These are phyloP conservation scores for Tieghemiomyces parasiticus DNA, from an alignment of 192 early-diverging fungal genomes.

Conservation along the genomic window DNA sequence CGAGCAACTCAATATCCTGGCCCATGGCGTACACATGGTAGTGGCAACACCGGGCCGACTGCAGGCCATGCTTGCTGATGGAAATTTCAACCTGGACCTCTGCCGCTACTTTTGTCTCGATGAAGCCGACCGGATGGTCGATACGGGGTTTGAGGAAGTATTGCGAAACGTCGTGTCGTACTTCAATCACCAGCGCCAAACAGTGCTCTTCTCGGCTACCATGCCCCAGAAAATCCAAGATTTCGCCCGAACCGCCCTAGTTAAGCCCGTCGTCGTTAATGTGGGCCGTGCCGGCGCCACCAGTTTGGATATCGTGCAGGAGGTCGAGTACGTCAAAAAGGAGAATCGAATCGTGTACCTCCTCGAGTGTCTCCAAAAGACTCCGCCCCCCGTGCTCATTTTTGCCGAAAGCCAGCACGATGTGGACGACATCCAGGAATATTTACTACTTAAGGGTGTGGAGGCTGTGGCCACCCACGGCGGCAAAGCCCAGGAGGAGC, in stretches of 20 bases:
- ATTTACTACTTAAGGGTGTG: constrained; percentile 85
- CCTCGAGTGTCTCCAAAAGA: constrained; percentile 93
- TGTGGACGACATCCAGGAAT: constrained; percentile 98
- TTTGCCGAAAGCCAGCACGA: constrained; percentile 99
- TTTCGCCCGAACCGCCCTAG: constrained; percentile 80
- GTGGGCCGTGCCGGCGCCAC: constrained; percentile 95
- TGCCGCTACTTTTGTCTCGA: constrained; percentile 91
- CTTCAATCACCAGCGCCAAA: constrained; percentile 90
- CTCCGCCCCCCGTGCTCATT: constrained; percentile 85
- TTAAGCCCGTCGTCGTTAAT: constrained; percentile 86
- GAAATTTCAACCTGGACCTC: constrained; percentile 73
- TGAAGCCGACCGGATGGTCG: constrained; percentile 98
- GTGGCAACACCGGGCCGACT: constrained; percentile 92
- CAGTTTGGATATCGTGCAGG: constrained; percentile 92
- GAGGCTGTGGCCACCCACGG: constrained; percentile 93
- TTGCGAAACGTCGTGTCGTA: constrained; percentile 90
- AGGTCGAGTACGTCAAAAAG: constrained; percentile 93
- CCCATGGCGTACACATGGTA: constrained; percentile 78
- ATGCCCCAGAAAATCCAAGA: constrained; percentile 99
- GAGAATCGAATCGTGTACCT: constrained; percentile 91
- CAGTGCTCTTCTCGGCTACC: constrained; percentile 87
- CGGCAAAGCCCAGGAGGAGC: constrained; percentile 91
- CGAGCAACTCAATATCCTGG: constrained; percentile 61
- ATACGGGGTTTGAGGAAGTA: constrained; percentile 97
- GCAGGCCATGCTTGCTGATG: constrained; percentile 78